phyloP scores from a whole-genome alignment of 495 filamentous ascomycete genomes.

The Penicillium desertorum region DNA sequence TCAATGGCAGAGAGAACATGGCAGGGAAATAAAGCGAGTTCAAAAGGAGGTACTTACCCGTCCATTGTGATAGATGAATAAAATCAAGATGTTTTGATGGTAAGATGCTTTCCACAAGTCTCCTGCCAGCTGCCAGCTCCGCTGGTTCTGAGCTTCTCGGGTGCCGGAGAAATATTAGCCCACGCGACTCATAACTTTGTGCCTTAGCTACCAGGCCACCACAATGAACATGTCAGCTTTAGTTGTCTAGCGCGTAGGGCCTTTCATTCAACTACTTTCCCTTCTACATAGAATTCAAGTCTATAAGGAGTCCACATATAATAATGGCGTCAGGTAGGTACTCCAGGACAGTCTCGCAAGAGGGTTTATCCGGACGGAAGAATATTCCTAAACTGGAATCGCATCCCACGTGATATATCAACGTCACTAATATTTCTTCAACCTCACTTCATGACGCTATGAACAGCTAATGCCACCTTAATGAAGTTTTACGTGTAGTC shows the following conservation, averaged over 20 bases:
- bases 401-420: too few relatives aligned
- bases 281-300: too few relatives aligned
- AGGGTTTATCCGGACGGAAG: neutral
- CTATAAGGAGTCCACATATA: neutral
- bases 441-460: conserved; percentile 9
- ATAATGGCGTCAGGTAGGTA: neutral
- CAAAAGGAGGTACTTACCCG: conserved; percentile 31
- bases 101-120: conserved; percentile 16
- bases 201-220: neutral
- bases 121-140: conserved; percentile 28
- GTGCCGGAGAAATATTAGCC: conserved; percentile 28
- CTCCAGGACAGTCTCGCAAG: neutral
- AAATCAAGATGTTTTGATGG: conserved; percentile 12
- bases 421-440: neutral
- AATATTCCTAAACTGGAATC: neutral
- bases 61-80: conserved; percentile 39
- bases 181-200: neutral
- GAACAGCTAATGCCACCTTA: neutral
- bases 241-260: neutral
- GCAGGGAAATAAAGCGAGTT: neutral
- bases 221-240: neutral
- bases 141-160: conserved; percentile 11
- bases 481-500: neutral
- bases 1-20: neutral
- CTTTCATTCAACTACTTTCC: neutral